phyloP scores from a whole-genome alignment of 1,284 basidiomycete species.

The Marasmius tenuissimus region DNA sequence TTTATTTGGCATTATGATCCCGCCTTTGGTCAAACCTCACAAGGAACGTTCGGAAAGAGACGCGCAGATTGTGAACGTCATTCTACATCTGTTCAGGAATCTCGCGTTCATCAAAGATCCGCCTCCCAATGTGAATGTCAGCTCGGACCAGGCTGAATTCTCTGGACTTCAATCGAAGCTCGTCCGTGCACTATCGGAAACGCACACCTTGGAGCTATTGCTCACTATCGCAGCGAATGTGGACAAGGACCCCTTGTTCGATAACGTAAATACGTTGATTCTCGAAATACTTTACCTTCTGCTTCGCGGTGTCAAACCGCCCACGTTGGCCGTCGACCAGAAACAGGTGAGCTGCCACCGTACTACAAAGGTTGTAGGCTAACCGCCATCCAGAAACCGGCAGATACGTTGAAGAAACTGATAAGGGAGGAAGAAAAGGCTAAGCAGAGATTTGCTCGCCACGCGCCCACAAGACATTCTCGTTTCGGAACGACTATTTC shows the following conservation, averaged over 20 bases:
- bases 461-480: slow-evolving; percentile 82
- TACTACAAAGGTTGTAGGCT: slow-evolving; percentile 5
- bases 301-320: slow-evolving; percentile 74
- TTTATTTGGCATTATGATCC: slow-evolving; percentile 68
- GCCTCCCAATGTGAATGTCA: slow-evolving; percentile 64
- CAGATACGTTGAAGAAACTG: slow-evolving; percentile 66
- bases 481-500: slow-evolving; percentile 92
- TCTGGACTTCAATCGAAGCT: slow-evolving; percentile 78
- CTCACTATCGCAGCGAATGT: slow-evolving; percentile 82
- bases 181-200: slow-evolving; percentile 69
- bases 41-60: slow-evolving; percentile 78
- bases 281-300: slow-evolving; percentile 90
- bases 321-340: slow-evolving; percentile 65
- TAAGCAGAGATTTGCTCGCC: slow-evolving; percentile 56
- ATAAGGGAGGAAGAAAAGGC: slow-evolving; percentile 70
- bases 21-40: slow-evolving; percentile 61
- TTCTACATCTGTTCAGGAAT: slow-evolving; percentile 90
- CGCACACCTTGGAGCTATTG: slow-evolving; percentile 76
- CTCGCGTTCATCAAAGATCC: slow-evolving; percentile 87
- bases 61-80: slow-evolving; percentile 81
- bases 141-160: slow-evolving; percentile 74
- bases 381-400: slow-evolving; percentile 52
- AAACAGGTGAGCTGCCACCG: slow-evolving; percentile 51
- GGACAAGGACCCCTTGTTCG: slow-evolving; percentile 70
- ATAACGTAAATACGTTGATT: slow-evolving; percentile 82